Evolutionary conservation across 2,329 filamentous ascomycete genomes (phyloP).

Genomic region (Pestalotiopsis sp.): DNA sequence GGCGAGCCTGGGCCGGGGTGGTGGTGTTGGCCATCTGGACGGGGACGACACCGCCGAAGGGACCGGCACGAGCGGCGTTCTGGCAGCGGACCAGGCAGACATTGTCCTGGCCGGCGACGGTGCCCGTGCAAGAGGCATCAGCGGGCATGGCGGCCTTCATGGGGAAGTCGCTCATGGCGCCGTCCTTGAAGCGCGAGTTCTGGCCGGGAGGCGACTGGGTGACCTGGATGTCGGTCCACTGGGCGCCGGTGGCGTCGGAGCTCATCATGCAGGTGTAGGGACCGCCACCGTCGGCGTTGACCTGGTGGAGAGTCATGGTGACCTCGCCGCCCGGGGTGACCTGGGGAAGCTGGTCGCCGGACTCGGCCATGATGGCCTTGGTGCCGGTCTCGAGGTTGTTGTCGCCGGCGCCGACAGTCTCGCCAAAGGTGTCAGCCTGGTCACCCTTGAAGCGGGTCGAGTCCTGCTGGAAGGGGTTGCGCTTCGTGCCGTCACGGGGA

Average conservation of each 20-base stretch:
- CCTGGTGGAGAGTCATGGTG: slow-evolving; percentile 67
- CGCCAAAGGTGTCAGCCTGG: slow-evolving; percentile 55
- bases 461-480: slow-evolving; percentile 66
- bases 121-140: slow-evolving; percentile 60
- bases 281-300: slow-evolving; percentile 68
- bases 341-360: slow-evolving; percentile 60
- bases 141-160: slow-evolving; percentile 61
- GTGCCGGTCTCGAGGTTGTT: slow-evolving; percentile 63
- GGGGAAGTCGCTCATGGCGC: slow-evolving; percentile 47
- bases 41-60: slow-evolving; percentile 64
- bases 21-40: slow-evolving; percentile 47
- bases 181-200: slow-evolving; percentile 49
- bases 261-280: slow-evolving; percentile 70
- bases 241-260: slow-evolving; percentile 56
- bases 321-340: slow-evolving; percentile 58
- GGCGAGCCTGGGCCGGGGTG: slow-evolving; percentile 18
- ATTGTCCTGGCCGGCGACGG: slow-evolving; percentile 59
- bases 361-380: slow-evolving; percentile 58
- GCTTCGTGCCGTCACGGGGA: slow-evolving; percentile 62
- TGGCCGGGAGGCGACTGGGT: slow-evolving; percentile 55
- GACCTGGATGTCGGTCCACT: slow-evolving; percentile 58
- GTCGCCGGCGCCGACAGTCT: slow-evolving; percentile 59
- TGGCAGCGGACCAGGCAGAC: slow-evolving; percentile 66
- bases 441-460: slow-evolving; percentile 63
- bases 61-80: slow-evolving; percentile 62